Base-by-base conservation (phyloP, 2,329 filamentous ascomycete species). In the Tympanopsis confertula region DNA sequence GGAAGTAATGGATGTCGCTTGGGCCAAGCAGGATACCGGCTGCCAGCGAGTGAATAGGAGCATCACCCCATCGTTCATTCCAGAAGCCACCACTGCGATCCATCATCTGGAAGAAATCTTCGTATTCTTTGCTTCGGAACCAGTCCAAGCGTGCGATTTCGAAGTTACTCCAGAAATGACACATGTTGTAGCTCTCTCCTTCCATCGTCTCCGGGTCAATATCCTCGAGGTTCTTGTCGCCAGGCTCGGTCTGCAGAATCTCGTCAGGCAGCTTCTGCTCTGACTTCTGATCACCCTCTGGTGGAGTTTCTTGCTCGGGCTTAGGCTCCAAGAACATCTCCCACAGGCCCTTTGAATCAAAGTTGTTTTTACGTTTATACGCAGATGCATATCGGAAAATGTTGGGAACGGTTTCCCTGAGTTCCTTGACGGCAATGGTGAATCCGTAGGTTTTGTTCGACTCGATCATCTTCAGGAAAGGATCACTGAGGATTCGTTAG, bases 271-370 rank as follows among this genome's bases (percentile, higher is more conserved):
- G 61, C 54, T 83, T 78, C 52, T 71, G 66, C 47, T 80, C 75
- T 35, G 70, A 67, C 41, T 82, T 74, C 44, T 82, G 74, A 13
- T 33, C 30, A 38, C 70, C 65, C 42, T 74, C 66, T 35, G 63
- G 63, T 39, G 69, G 63, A 38, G 68, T 65, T 44, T 80, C 71
- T 42, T 80, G 71, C 28, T 72, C 68, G 26, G 74, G 72, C 52
- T 86, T 82, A 14, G 50, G 55, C 58, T 94, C 89, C 17, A 89
- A 69, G 53, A 98, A 98, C 91, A 98, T 96, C 60, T 96, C 89
- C 91, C 91, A 98, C 10, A 98, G 66, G 5, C 91, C 91, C 58
- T 94, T 78, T 13, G 87, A 94, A 14, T 80, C 85, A 36, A 96
- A 65, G 51, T 94, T 94, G 61, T 95, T 86, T 49, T 81, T 74